These are phyloP conservation scores for Metarhizium anisopliae DNA, from an alignment of 2,329 filamentous ascomycete genomes.

Conservation along the genomic window DNA sequence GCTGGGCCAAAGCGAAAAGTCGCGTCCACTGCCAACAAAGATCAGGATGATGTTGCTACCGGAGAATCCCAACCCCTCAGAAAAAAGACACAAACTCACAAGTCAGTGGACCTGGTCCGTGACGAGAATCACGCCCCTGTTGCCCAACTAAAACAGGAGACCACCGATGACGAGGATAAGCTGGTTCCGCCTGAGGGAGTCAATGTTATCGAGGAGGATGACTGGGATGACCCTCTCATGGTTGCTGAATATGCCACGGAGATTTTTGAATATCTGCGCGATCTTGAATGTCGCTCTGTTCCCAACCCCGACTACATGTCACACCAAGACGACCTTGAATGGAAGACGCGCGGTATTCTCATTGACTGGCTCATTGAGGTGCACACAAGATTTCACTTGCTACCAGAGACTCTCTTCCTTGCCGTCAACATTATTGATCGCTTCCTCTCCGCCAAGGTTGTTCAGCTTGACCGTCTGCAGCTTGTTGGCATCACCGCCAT, in stretches of 20 bases:
- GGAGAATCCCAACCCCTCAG: conserved; percentile 60
- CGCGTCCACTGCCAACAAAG: conserved; percentile 38
- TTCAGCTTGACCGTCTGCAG: conserved; percentile 91
- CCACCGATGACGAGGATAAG: conserved; percentile 1
- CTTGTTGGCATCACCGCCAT: conserved; percentile 96
- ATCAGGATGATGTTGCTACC: conserved; percentile 43
- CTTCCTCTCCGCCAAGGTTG: conserved; percentile 90
- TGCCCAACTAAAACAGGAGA: conserved; percentile 21
- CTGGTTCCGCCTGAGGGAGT: conserved; percentile 1
- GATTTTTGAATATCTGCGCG: conserved; percentile 91
- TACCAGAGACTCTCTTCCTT: conserved; percentile 93
- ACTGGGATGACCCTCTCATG: conserved; percentile 91
- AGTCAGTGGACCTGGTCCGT: conserved; percentile 25
- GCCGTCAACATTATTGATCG: conserved; percentile 98
- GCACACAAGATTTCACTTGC: conserved; percentile 89
- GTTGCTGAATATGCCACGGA: conserved; percentile 94
- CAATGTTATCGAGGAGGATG: conserved; percentile 61
- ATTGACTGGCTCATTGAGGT: conserved; percentile 98
- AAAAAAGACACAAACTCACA: conserved; percentile 49
- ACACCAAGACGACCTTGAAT: conserved; percentile 89
- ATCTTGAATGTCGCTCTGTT: conserved; percentile 69
- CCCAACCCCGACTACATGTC: conserved; percentile 94
- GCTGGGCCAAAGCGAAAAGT: conserved; percentile 62
- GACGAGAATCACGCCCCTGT: conserved; percentile 34
- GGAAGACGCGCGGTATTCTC: conserved; percentile 96